phyloP scores from a whole-genome alignment of 1,284 basidiomycete species.

The Ceratobasidium sp. region DNA sequence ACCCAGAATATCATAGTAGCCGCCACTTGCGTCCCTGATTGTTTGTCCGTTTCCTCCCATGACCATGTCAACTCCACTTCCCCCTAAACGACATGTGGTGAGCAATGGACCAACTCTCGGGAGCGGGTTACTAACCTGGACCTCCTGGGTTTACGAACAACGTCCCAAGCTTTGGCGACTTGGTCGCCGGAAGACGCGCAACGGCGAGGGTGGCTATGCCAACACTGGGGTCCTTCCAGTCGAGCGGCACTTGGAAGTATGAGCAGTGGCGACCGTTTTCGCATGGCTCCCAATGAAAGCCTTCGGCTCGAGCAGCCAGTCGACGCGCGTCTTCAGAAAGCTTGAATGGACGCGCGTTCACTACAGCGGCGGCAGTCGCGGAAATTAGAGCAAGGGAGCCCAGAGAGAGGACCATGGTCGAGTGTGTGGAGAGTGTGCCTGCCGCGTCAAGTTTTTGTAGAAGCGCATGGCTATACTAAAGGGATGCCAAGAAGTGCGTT shows the following conservation, averaged over 20 bases:
- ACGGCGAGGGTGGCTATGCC: no score
- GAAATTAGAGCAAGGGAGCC: no score
- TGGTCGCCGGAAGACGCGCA: no score
- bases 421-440: no score
- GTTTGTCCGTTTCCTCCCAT: background rate
- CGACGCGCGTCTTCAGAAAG: background rate
- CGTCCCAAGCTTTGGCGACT: constrained; percentile 1
- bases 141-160: constrained; percentile 32
- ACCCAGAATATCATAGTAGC: constrained; percentile 20
- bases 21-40: background rate
- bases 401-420: no score
- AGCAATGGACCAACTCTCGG: background rate
- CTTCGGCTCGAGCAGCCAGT: background rate
- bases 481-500: no score
- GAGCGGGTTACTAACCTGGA: constrained; percentile 15
- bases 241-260: no score
- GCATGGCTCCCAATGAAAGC: background rate
- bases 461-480: no score
- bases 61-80: background rate
- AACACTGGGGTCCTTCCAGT: no score
- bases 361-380: background rate
- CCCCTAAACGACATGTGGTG: background rate
- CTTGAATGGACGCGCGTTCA: background rate
- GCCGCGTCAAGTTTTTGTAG: no score
- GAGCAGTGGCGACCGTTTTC: background rate